Base-by-base conservation (phyloP, 2,329 filamentous ascomycete genomes). In the Tolypocladium endophyticum region DNA sequence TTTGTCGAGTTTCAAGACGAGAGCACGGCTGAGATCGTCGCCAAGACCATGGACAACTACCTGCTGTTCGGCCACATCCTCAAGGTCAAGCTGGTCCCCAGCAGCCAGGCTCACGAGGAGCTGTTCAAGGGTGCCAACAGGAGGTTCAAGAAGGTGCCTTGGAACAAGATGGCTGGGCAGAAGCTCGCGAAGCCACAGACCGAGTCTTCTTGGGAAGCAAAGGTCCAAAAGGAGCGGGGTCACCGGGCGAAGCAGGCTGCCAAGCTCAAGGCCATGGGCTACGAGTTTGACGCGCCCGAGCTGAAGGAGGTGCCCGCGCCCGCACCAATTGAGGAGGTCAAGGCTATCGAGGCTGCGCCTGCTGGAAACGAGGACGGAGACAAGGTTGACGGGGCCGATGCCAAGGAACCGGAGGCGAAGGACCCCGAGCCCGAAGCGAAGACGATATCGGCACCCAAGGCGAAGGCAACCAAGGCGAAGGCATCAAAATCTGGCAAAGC, bases 41-140 rank as follows among this genome's bases (percentile, higher is more conserved):
- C 90, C 56, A 90, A 92, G 77, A 96, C 94, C 28, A 99, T 99
- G 94, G 86, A 97, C 80, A 95, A 92, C 76, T 99, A 99, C 75
- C 85, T 97, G 45, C 82, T 99, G 70, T 97, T 96, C 73, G 90
- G 91, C 7, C 93, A 97, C 72, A 89, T 97, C 63, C 80, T 99
- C 66, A 93, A 95, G 75, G 93, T 92, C 75, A 89, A 90, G 71
- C 78, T 86, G 30, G 83, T 97, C 4, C 85, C 90, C 4, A 78
- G 85, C 60, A 90, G 89, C 62, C 86, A 92, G 70, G 79, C 96
- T 52, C 90, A 95, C 71, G 81, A 86, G 30, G 82, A 90, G 62
- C 78, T 97, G 58, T 97, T 92, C 85, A 92, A 94, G 77, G 92
- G 92, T 43, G 90, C 92, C 68, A 93, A 95, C 74, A 86, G 85